Conservation (phyloP, 2,329 filamentous ascomycete genomes). For the Stylonectria norvegica region DNA sequence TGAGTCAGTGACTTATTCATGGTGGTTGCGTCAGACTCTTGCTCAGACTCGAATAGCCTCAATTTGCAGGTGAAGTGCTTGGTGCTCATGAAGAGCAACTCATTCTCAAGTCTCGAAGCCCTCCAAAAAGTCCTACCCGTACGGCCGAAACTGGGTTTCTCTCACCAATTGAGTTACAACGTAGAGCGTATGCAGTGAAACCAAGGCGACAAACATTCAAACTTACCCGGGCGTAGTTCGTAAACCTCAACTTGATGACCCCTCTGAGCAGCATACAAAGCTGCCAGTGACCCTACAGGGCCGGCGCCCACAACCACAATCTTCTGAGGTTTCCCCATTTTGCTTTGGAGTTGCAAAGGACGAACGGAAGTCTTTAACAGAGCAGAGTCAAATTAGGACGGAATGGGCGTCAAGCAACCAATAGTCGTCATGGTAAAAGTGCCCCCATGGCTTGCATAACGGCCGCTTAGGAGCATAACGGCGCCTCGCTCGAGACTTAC, state of each 20-base stretch:
- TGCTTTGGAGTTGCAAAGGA: constrained; percentile 21
- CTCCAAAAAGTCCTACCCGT: no score
- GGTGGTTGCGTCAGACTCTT: no score
- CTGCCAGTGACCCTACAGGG: constrained; percentile 87
- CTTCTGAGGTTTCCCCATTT: constrained; percentile 53
- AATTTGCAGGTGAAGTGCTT: no score
- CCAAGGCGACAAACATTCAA: constrained; percentile 7
- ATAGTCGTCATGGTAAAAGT: background rate
- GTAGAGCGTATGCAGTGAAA: background rate
- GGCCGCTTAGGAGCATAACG: no score
- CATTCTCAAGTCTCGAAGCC: no score
- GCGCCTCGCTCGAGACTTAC: constrained; percentile 3
- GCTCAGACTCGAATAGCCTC: no score
- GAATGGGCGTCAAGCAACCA: background rate
- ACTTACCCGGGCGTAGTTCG: constrained; percentile 83
- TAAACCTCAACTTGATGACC: constrained; percentile 92
- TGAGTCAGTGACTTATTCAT: constrained; percentile 18
- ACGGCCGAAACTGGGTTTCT: constrained; percentile 4
- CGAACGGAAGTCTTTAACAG: constrained; percentile 17
- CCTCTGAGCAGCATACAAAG: constrained; percentile 84
- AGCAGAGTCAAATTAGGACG: constrained; percentile 5
- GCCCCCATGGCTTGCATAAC: background rate
- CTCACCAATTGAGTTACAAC: background rate
- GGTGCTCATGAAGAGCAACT: no score
- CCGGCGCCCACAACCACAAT: constrained; percentile 86